Base-by-base conservation (phyloP, 345 rosid genomes). In the Cardiospermum halicacabum region DNA sequence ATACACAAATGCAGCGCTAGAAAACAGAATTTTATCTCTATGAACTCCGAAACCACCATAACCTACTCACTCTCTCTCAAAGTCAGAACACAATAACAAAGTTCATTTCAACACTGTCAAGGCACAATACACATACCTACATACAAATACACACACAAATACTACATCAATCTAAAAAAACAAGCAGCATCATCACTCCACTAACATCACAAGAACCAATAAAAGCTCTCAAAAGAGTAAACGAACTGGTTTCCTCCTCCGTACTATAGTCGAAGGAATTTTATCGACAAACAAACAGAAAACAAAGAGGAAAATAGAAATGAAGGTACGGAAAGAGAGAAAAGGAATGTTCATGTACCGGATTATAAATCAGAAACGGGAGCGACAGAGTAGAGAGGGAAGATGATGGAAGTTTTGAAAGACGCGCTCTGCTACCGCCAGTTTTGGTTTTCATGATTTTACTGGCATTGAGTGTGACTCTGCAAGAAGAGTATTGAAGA, bases 361-460 rank as follows among this genome's bases (percentile, higher is more conserved):
- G 10, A 10, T 31, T 2, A 11, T n/a, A 24, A 12, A 6, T 7
- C 2, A 27, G 18, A 12, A 40, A 21, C 12, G 15, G 30, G 27
- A 65, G 53, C 2, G 61, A 42, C 18, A 15, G 57, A 24, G 58
- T 64, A 3, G 60, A 8, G 16, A 53, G 48, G 8, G 22, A 36
- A 1, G 54, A 32, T 12, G 66, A 37, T 5, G 59, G 37, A 19
- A 47, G 18, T 19, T 53, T 40, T n/a, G 31, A 16, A 16, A 60
- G 13, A 11, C 66, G 53, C 60, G 60, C 53, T 15, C 25, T 15
- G 51, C 34, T 40, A n/a, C 53, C 66, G 49, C 55, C 26, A 18
- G 45, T 60, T 53, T 60, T 60, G 0, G 15, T 60, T 39, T 53
- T 60, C 72, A 68, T 68, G 51, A 47, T 1, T 1, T 39, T 11